Percentiles rank a stretch among this genome's conserved stretches.
phyloP scores from a whole-genome alignment of 768 basidiomycete species.

The Lactifluus hygrophoroides region DNA sequence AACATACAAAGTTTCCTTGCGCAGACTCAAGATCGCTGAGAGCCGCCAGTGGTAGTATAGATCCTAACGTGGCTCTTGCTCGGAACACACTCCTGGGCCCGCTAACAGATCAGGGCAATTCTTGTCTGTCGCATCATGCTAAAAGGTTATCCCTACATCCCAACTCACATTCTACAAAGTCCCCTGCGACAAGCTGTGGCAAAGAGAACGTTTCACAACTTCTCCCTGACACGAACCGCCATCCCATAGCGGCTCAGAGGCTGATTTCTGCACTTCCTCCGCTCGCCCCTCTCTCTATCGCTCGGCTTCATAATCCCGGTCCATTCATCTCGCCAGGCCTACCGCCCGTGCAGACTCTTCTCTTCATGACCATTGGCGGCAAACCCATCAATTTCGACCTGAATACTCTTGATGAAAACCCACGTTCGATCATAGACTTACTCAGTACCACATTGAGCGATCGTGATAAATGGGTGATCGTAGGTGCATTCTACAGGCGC shows the following conservation, averaged over 20 bases:
- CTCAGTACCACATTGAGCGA: constrained; percentile 39
- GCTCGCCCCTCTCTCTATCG: not conserved
- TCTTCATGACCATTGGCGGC: constrained; percentile 14
- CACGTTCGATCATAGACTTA: constrained; percentile 36
- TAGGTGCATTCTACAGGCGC: constrained; percentile 45
- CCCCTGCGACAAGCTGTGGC: not conserved
- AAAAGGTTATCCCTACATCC: not conserved
- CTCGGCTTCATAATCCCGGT: not conserved
- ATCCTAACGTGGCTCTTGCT: not conserved
- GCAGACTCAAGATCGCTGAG: not conserved
- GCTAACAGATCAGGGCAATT: not conserved
- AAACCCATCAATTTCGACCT: constrained; percentile 32
- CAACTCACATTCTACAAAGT: not conserved
- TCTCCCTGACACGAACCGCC: not conserved
- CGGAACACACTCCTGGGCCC: not conserved
- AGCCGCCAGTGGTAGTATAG: not conserved
- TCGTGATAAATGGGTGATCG: constrained; percentile 48
- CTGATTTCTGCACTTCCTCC: not conserved
- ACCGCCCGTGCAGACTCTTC: constrained; percentile 6
- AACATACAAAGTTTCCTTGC: not conserved
- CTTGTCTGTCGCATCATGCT: not conserved
- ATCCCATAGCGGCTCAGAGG: not conserved
- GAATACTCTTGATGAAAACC: constrained; percentile 35
- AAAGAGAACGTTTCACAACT: not conserved
- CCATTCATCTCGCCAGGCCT: constrained; percentile 3